Conservation (phyloP, 176 grass and related monocot species). For the barley (Hordeum vulgare) region DNA sequence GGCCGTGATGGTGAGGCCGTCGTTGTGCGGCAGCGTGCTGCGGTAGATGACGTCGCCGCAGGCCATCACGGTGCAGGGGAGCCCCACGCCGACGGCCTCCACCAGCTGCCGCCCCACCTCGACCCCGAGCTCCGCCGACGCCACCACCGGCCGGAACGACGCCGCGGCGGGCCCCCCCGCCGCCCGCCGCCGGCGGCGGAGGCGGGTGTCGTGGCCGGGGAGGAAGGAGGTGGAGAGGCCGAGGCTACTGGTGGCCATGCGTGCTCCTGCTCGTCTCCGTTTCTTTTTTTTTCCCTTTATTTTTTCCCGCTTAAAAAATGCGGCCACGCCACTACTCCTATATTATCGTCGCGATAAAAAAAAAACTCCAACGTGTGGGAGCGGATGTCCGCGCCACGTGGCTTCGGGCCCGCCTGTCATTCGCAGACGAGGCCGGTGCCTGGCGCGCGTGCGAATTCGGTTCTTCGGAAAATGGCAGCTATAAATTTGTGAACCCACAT, state of each 20-base stretch:
- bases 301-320: conserved; percentile 16
- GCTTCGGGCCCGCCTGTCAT: not conserved
- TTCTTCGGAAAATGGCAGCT: not conserved
- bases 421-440: not conserved
- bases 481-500: not conserved
- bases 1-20: conserved; percentile 71
- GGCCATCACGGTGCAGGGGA: conserved; percentile 95
- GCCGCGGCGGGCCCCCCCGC: not conserved
- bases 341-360: conserved; percentile 5
- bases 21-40: conserved; percentile 78
- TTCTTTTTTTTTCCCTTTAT: not conserved
- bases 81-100: conserved; percentile 86
- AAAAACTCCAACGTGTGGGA: conserved; percentile 18
- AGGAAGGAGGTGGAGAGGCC: conserved; percentile 68
- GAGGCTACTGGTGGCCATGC: conserved; percentile 45
- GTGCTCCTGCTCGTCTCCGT: too few relatives aligned
- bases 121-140: conserved; percentile 22
- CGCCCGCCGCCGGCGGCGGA: conserved; percentile 1
- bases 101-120: conserved; percentile 59
- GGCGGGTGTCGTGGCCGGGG: conserved; percentile 40
- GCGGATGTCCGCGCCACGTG: conserved; percentile 2
- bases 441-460: not conserved
- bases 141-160: conserved; percentile 34
- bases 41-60: conserved; percentile 99
- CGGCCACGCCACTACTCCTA: conserved; percentile 6